Evolutionary conservation across 1,139 yeast species (phyloP).

Genomic region (Candida glucosophila): DNA sequence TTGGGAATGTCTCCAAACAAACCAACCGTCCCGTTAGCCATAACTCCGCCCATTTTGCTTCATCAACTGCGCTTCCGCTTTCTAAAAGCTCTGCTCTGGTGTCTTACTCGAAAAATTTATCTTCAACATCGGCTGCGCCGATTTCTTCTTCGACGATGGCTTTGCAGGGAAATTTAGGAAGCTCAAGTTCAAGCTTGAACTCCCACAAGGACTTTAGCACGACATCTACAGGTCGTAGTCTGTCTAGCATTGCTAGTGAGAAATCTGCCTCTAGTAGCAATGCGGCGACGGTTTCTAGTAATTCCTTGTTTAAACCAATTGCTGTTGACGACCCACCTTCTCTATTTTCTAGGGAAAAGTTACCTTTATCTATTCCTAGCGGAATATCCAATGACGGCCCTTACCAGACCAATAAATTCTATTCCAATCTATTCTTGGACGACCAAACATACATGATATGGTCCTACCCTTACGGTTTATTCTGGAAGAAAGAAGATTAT

Average conservation of each 20-base stretch:
- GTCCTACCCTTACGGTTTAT: constrained; percentile 79
- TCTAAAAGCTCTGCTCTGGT: no score
- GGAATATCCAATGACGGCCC: constrained; percentile 40
- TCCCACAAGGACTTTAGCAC: neutral
- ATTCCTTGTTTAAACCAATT: constrained; percentile 41
- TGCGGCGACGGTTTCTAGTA: constrained; percentile 4
- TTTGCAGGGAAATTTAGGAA: no score
- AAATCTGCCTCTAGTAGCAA: neutral
- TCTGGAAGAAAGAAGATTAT: constrained; percentile 38
- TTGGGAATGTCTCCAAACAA: no score
- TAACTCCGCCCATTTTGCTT: no score
- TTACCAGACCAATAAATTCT: constrained; percentile 75
- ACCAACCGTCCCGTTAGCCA: no score
- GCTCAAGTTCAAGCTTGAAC: neutral
- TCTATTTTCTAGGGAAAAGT: constrained; percentile 37
- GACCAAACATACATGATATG: constrained; percentile 56
- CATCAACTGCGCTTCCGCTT: no score
- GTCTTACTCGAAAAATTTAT: no score
- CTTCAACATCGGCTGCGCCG: constrained; percentile 3
- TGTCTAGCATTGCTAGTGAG: neutral
- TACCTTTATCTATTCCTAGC: constrained; percentile 44
- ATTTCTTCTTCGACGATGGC: constrained; percentile 5
- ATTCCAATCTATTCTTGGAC: constrained; percentile 66
- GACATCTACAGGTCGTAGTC: neutral
- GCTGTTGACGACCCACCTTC: constrained; percentile 40